phyloP scores from a whole-genome alignment of 805 yeast species.

The Sugiyamaella chiloensis region DNA sequence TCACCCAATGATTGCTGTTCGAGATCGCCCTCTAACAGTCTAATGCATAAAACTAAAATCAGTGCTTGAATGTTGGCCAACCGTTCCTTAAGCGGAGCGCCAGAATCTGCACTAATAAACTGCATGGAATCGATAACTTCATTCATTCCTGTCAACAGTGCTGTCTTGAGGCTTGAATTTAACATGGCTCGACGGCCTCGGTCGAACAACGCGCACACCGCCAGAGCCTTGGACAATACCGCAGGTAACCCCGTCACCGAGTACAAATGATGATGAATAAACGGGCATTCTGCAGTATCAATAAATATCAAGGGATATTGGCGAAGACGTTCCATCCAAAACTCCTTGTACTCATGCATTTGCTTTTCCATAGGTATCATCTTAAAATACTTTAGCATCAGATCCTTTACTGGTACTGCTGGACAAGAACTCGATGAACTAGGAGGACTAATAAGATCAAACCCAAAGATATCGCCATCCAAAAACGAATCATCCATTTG shows the following conservation, averaged over 20 bases:
- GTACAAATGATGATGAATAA: neutral
- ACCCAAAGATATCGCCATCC: no score
- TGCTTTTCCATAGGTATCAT: neutral
- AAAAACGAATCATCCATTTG: no score
- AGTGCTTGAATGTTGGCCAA: neutral
- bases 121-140: neutral
- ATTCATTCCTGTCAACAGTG: neutral
- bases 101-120: neutral
- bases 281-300: neutral
- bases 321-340: neutral
- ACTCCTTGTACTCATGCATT: neutral
- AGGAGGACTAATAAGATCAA: no score
- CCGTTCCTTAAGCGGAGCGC: neutral
- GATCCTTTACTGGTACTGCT: neutral
- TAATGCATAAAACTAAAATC: neutral
- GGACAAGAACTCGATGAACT: no score
- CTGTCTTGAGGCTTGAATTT: neutral
- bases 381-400: neutral
- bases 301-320: neutral
- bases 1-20: neutral
- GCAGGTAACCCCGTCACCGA: neutral
- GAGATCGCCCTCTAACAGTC: neutral
- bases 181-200: neutral
- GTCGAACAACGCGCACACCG: neutral
- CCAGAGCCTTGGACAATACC: neutral